Evolutionary conservation across 768 basidiomycete genomes (phyloP).

Genomic region (Mycena belliarum): DNA sequence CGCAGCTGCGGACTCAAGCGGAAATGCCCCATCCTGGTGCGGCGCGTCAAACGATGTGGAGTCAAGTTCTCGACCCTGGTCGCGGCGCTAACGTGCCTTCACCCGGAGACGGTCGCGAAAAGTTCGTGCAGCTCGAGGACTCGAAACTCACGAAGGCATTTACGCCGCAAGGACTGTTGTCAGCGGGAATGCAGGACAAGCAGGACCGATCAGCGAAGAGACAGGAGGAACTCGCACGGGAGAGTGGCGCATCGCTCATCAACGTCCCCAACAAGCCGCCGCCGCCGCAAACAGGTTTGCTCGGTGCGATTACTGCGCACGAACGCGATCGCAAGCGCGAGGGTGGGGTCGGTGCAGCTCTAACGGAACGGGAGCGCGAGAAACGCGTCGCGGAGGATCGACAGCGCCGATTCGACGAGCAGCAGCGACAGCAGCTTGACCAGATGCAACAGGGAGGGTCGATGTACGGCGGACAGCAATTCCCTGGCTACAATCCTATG

Average conservation of each 20-base stretch:
- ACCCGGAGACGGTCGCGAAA: slow-evolving; percentile 48
- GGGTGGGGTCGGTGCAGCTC: slow-evolving; percentile 90
- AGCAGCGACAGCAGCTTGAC: slow-evolving; percentile 86
- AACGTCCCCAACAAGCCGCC: slow-evolving; percentile 96
- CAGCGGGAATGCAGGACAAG: slow-evolving; percentile 93
- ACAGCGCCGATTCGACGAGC: slow-evolving; percentile 89
- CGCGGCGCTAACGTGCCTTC: slow-evolving; percentile 46
- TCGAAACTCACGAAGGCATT: slow-evolving; percentile 85
- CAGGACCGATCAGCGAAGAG: slow-evolving; percentile 94
- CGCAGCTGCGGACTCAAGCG: slow-evolving; percentile 54
- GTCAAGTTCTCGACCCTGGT: slow-evolving; percentile 78
- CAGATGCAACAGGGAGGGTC: slow-evolving; percentile 82
- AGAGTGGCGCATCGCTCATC: slow-evolving; percentile 88
- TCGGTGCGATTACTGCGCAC: slow-evolving; percentile 94
- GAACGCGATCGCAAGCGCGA: slow-evolving; percentile 93
- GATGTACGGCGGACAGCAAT: slow-evolving; percentile 62
- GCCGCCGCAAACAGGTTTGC: slow-evolving; percentile 90
- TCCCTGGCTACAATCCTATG: slow-evolving; percentile 63
- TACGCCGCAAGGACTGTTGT: slow-evolving; percentile 90
- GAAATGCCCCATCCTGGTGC: slow-evolving; percentile 55
- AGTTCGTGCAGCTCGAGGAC: slow-evolving; percentile 73
- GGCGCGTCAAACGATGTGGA: slow-evolving; percentile 80
- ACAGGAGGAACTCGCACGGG: slow-evolving; percentile 91
- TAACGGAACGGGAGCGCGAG: slow-evolving; percentile 95
- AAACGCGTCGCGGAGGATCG: slow-evolving; percentile 89